Evolutionary conservation across 495 filamentous ascomycete genomes (phyloP), one percentile per base, ranked within the genome.

Genomic region (Recurvomyces mirabilis): DNA sequence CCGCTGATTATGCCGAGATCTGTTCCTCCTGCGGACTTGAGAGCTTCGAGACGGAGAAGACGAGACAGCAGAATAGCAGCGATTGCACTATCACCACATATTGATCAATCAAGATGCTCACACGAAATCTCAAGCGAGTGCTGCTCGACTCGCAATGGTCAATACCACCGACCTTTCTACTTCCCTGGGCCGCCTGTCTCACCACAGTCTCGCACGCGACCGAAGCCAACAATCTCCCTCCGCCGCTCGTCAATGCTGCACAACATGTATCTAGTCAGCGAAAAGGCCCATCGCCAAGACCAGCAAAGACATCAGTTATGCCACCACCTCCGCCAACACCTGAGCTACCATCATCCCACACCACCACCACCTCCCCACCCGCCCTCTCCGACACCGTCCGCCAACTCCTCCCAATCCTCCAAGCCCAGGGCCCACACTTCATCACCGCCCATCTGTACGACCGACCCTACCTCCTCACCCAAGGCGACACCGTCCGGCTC

Each of bases 401-500:
- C 41, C 59, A 74, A 29, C 72, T 84, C 25, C 81, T 94, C 39
- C 84, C 89, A 3, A 69, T 85, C 46, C 78, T 98, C 29, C 69
- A 70, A 47, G 68, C 79, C 29, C 91, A 98, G 63, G 70, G 75
- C 7, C 69, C 75, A 0, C 86, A 93, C 73, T 98, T 93, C 72
- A 76, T 91, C 47, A 82, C 79, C 20, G 71, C 82, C 9, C 84
- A 91, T 65, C 78, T 98, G 56, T 86, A 98, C 68, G 81, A 77
- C 3, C 72, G 72, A 15, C 86, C 87, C 14, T 98, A 94, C 73
- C 86, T 96, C 4, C 73, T 96, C 49, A 96, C 87, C 0, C 65
- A 64, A 25, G 93, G 91, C 49, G 91, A 96, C 61, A 72, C 71
- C 29, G 53, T 98, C 1, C 84, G 86, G n/a, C 77, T 98, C 31